These are phyloP conservation scores for Protomyces inundatus DNA, from an alignment of 1,139 yeast species.

Conservation along the genomic window DNA sequence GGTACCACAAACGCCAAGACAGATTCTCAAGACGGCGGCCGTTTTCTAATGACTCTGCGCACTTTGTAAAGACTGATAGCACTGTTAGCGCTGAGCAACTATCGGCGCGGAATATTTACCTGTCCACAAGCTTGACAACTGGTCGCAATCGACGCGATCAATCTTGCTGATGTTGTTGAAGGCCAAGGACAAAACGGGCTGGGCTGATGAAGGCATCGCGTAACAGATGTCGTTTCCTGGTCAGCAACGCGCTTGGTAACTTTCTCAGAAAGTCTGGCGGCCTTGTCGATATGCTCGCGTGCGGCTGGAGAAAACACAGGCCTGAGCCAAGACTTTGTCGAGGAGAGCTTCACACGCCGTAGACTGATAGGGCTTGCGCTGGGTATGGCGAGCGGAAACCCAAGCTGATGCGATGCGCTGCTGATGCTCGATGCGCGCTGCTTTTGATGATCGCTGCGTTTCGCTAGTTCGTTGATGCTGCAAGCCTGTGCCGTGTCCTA, in stretches of 20 bases:
- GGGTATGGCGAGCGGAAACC: no score
- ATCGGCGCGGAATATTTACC: conserved; percentile 12
- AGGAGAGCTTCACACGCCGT: no score
- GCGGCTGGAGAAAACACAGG: no score
- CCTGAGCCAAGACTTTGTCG: no score
- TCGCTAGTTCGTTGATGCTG: no score
- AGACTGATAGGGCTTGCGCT: no score
- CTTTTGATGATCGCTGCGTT: no score
- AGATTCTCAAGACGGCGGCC: conserved; percentile 55
- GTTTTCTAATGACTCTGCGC: conserved; percentile 49
- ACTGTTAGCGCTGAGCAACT: not conserved
- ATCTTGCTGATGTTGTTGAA: conserved; percentile 31
- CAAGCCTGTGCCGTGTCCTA: no score
- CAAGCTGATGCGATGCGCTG: no score
- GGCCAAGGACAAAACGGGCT: conserved; percentile 33
- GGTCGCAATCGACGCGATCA: conserved; percentile 33
- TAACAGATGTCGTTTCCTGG: not conserved
- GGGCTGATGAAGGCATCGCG: conserved; percentile 27
- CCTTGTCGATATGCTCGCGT: no score
- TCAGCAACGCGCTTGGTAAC: not conserved
- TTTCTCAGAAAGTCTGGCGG: no score
- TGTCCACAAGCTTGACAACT: conserved; percentile 33
- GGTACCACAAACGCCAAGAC: conserved; percentile 55
- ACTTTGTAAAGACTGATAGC: conserved; percentile 48
- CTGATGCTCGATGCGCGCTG: no score